Evolutionary conservation across 768 basidiomycete species (phyloP).

Genomic region (Tremella yokohamensis): DNA sequence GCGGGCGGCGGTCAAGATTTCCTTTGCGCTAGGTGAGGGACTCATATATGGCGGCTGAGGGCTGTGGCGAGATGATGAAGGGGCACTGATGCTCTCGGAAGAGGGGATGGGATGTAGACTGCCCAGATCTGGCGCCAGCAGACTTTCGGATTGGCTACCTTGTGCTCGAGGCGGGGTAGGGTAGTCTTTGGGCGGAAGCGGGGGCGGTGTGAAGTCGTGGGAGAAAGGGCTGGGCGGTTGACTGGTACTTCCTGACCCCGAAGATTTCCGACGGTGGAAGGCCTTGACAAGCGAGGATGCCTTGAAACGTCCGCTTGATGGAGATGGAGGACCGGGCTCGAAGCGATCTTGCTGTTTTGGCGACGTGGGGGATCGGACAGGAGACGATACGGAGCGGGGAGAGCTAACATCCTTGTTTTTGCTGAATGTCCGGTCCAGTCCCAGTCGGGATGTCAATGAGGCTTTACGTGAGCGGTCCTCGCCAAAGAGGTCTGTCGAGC

Average conservation of each 20-base stretch:
- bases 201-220: constrained; percentile 4
- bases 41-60: constrained; percentile 8
- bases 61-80: background rate
- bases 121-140: background rate
- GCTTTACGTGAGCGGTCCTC: constrained; percentile 13
- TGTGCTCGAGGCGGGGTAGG: constrained; percentile 1
- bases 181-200: constrained; percentile 8
- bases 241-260: background rate
- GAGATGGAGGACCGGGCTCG: background rate
- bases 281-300: background rate
- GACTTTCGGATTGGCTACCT: constrained; percentile 4
- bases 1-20: constrained; percentile 21
- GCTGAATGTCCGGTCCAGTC: background rate
- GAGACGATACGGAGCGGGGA: background rate
- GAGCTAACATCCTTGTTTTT: background rate
- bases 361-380: background rate
- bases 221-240: background rate
- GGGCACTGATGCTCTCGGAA: background rate
- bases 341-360: background rate
- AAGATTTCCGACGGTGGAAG: background rate
- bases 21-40: constrained; percentile 31
- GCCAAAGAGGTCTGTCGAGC: constrained; percentile 12
- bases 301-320: background rate
- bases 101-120: background rate
- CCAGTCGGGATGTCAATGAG: constrained; percentile 13